Percentiles rank a stretch among this genome's conserved stretches.
These are phyloP conservation scores for Metarhizium rileyi DNA, from an alignment of 2,329 filamentous ascomycete species.

Conservation along the genomic window DNA sequence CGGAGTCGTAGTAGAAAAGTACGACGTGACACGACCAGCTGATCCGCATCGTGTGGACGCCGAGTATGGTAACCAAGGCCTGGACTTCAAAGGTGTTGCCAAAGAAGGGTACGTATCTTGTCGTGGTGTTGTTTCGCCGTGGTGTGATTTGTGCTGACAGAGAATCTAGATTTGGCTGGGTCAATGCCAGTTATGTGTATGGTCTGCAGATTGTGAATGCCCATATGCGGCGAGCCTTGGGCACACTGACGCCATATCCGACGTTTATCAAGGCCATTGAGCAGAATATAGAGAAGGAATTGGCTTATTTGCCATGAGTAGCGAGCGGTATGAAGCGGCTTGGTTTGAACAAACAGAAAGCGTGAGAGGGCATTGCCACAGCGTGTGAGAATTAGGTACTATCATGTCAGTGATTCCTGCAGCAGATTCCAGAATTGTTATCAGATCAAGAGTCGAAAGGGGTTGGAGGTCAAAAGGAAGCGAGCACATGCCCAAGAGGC, in stretches of 20 bases:
- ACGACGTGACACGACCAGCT: slow-evolving; percentile 83
- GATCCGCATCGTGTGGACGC: slow-evolving; percentile 92
- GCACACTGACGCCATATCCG: slow-evolving; percentile 78
- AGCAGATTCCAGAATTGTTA: not conserved
- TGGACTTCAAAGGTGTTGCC: slow-evolving; percentile 90
- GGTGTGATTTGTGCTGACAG: not conserved
- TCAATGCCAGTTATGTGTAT: slow-evolving; percentile 95
- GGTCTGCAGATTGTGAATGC: slow-evolving; percentile 81
- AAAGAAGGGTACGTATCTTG: slow-evolving; percentile 73
- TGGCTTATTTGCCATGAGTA: slow-evolving; percentile 30
- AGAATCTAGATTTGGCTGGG: slow-evolving; percentile 81
- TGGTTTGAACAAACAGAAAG: not conserved
- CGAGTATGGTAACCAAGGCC: slow-evolving; percentile 94
- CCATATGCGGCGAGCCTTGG: slow-evolving; percentile 81
- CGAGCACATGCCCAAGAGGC: not conserved
- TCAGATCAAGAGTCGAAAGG: not conserved
- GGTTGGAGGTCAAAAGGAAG: not conserved
- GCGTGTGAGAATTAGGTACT: not conserved
- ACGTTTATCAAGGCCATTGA: slow-evolving; percentile 64
- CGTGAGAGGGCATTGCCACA: not conserved
- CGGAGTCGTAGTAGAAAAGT: slow-evolving; percentile 96
- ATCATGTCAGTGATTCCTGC: not conserved
- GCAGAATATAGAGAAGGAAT: slow-evolving; percentile 41
- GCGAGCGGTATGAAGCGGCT: not conserved
- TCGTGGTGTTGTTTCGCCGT: not conserved